phyloP scores from a whole-genome alignment of 78 protist species.

The Speleostelium caveatum region DNA sequence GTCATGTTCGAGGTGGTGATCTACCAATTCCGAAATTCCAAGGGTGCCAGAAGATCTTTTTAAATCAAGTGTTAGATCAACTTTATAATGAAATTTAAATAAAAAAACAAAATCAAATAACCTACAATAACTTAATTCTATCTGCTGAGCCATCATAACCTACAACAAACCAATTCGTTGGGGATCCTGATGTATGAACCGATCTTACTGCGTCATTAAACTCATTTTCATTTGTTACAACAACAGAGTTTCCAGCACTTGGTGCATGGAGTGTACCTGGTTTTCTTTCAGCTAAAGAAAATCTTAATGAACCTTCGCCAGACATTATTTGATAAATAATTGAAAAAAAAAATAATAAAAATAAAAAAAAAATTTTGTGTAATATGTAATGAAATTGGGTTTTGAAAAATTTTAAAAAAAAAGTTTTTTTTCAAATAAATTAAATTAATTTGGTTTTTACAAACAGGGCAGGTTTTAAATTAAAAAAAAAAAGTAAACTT shows the following conservation, averaged over 20 bases:
- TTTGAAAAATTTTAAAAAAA: too few species aligned
- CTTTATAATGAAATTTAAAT: too few species aligned
- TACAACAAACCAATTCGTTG: conserved; percentile 52
- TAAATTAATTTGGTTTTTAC: too few species aligned
- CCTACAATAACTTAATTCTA: conserved; percentile 43
- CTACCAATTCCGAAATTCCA: conserved; percentile 55
- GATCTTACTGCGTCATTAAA: conserved; percentile 31
- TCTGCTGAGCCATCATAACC: conserved; percentile 48
- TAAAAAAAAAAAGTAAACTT: too few species aligned
- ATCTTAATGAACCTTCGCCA: conserved; percentile 33
- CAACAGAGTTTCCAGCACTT: conserved; percentile 19
- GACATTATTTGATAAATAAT: neutral
- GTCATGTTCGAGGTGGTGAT: conserved; percentile 26
- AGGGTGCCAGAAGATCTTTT: conserved; percentile 30
- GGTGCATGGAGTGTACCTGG: conserved; percentile 21
- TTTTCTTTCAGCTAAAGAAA: conserved; percentile 29
- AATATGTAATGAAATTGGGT: too few species aligned
- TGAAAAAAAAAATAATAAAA: too few species aligned
- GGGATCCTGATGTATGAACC: conserved; percentile 21
- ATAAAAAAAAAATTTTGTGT: too few species aligned
- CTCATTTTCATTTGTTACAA: conserved; percentile 21
- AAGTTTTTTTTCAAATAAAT: too few species aligned
- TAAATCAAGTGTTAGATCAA: too few species aligned
- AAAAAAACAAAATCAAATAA: too few species aligned
- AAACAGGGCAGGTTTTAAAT: too few species aligned